These are phyloP conservation scores for Coemansia sp. DNA, from an alignment of 192 early-diverging fungal species.

Conservation along the genomic window DNA sequence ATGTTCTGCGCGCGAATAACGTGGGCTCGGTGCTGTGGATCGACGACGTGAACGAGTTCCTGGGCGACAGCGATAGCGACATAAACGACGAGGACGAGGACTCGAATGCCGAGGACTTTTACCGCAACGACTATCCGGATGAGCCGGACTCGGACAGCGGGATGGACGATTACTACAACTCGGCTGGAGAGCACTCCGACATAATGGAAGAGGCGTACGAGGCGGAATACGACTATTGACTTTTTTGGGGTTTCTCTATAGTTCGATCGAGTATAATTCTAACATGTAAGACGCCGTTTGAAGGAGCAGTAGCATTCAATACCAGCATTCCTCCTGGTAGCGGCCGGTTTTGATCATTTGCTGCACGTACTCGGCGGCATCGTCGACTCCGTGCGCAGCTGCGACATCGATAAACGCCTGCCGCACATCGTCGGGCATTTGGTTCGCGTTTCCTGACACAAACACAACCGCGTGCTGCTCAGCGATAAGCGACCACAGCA, in stretches of 20 bases:
- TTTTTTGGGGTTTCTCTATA: too few species aligned
- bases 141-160: conserved; percentile 48
- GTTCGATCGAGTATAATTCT: too few species aligned
- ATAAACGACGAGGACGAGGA: conserved; percentile 55
- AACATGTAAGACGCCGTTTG: too few species aligned
- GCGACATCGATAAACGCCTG: conserved; percentile 28
- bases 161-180: conserved; percentile 22
- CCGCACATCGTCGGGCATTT: conserved; percentile 43
- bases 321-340: conserved; percentile 81
- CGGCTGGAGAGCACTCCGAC: conserved; percentile 22
- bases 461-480: conserved; percentile 58
- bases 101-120: conserved; percentile 73
- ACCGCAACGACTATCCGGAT: conserved; percentile 76
- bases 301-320: too few species aligned
- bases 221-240: background rate
- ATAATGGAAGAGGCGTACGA: background rate
- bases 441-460: conserved; percentile 63
- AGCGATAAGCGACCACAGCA: conserved; percentile 65
- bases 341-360: conserved; percentile 60
- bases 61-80: conserved; percentile 33
- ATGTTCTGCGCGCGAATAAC: background rate
- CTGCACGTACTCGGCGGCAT: conserved; percentile 4
- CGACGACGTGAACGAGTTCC: conserved; percentile 46
- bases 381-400: background rate
- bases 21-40: conserved; percentile 49